Conservation (phyloP, 2,329 filamentous ascomycete species). For the Fusarium sarcochroum region DNA sequence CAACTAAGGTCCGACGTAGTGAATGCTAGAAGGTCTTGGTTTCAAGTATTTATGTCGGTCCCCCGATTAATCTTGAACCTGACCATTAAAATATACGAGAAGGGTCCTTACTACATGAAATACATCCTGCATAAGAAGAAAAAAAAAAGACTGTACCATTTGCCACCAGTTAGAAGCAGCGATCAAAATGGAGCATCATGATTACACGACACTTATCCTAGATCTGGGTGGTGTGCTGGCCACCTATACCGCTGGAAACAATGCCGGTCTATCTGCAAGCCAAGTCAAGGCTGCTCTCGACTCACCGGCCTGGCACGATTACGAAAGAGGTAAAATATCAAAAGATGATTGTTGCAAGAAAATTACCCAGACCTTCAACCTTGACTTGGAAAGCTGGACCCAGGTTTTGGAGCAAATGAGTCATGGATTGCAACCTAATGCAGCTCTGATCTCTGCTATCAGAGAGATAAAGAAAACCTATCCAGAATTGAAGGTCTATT, state of each 20-base stretch:
- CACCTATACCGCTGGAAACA: neutral
- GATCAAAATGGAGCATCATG: neutral
- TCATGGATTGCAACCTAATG: neutral
- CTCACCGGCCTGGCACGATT: conserved; percentile 3
- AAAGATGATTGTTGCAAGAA: neutral
- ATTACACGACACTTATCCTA: neutral
- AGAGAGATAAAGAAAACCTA: neutral
- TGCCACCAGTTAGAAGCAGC: no score
- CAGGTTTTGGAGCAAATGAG: conserved; percentile 6
- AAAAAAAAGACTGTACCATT: no score
- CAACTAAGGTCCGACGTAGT: no score
- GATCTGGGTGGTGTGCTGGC: conserved; percentile 6
- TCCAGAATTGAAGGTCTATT: neutral
- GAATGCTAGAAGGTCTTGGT: no score
- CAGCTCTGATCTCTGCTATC: neutral
- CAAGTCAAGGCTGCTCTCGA: neutral
- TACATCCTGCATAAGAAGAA: no score
- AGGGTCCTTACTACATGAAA: no score
- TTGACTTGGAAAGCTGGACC: neutral
- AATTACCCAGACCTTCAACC: neutral
- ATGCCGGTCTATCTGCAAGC: neutral
- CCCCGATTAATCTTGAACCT: no score
- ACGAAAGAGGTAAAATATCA: neutral
- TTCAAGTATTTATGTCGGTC: no score
- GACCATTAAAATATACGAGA: no score